Conservation (phyloP, 176 grass and related monocot species). For the Guadua angustifolia region DNA sequence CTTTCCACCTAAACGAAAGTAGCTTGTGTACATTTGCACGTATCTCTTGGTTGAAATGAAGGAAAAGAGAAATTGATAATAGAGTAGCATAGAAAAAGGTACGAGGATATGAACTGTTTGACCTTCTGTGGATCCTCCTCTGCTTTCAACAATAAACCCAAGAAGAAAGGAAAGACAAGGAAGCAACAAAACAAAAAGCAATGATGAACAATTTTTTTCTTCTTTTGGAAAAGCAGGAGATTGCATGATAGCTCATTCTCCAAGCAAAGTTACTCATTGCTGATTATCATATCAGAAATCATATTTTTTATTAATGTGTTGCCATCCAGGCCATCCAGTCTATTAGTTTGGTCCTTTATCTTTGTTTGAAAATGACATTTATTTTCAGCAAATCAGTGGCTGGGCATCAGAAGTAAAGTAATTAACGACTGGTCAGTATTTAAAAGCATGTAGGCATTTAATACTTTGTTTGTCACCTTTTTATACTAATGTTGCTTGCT, state of each 20-base stretch:
- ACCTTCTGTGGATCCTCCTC: background rate
- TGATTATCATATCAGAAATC: background rate
- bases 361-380: constrained; percentile 25
- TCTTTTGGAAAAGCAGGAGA: background rate
- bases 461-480: background rate
- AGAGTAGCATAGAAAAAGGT: background rate
- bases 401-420: background rate
- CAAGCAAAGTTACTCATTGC: constrained; percentile 18
- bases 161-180: constrained; percentile 14
- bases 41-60: background rate
- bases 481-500: background rate
- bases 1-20: constrained; percentile 1
- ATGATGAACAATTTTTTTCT: background rate
- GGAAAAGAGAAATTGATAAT: background rate
- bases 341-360: constrained; percentile 36
- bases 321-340: constrained; percentile 25
- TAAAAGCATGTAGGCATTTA: background rate
- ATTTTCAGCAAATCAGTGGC: constrained; percentile 10
- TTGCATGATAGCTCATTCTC: constrained; percentile 12
- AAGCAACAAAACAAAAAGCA: constrained; percentile 7
- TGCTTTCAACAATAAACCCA: constrained; percentile 13
- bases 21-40: background rate
- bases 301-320: background rate
- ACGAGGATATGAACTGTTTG: background rate
- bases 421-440: background rate